phyloP scores from a whole-genome alignment of 305 asterid genomes.

The Solanum hybrid region DNA sequence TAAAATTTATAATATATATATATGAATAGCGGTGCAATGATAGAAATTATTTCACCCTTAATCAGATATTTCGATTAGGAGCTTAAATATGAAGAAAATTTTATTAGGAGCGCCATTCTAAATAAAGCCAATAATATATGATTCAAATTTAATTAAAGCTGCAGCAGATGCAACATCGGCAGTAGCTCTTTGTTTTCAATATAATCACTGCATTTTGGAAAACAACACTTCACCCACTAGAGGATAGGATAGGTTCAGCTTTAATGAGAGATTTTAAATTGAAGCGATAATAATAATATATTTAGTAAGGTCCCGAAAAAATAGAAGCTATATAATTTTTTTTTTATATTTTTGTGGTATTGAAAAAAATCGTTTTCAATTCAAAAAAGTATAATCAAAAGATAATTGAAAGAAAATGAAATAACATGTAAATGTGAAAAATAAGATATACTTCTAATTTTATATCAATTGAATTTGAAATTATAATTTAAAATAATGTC shows the following conservation, averaged over 20 bases:
- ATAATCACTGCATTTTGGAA: not conserved
- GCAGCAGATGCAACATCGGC: not conserved
- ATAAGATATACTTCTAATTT: no score
- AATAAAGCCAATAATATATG: no score
- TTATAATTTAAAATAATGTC: not conserved
- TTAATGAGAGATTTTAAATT: no score
- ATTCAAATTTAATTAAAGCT: not conserved
- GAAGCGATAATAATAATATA: no score
- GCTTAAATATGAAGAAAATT: no score
- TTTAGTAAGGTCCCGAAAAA: no score
- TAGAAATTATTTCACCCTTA: no score
- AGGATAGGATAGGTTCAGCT: not conserved
- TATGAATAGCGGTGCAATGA: no score
- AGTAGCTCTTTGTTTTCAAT: not conserved
- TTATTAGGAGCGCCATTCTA: fast-evolving
- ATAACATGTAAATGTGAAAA: not conserved
- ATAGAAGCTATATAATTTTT: no score
- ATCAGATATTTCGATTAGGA: no score
- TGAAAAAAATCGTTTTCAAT: not conserved
- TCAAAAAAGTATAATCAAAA: not conserved
- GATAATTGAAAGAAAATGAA: not conserved
- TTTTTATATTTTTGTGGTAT: no score
- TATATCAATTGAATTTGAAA: not conserved
- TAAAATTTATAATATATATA: not conserved
- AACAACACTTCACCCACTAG: not conserved